Conservation (phyloP, 148 eudicot species). For the Silene uniflora region DNA sequence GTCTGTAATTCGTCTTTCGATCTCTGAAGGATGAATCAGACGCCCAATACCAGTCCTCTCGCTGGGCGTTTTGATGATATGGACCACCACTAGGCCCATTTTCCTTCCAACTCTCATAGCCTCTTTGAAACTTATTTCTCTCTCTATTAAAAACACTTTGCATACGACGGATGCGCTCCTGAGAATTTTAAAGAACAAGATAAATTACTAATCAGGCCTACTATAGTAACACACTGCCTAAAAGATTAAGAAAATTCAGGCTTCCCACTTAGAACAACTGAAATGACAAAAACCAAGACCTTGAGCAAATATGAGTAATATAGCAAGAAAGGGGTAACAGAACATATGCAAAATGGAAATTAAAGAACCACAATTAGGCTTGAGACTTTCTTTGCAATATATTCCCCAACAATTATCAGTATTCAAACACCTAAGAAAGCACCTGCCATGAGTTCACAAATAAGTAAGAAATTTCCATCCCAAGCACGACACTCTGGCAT, state of each 20-base stretch:
- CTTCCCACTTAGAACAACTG: not conserved
- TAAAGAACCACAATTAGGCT: not conserved
- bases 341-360: not conserved
- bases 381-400: not conserved
- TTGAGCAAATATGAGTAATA: not conserved
- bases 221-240: not conserved
- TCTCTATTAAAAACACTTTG: conserved; percentile 95
- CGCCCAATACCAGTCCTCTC: conserved; percentile 99
- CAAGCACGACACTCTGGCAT: not conserved
- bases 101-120: conserved; percentile 87
- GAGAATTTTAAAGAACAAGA: conserved; percentile 9
- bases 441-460: not conserved
- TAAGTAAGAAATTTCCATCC: not conserved
- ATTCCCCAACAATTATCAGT: not conserved
- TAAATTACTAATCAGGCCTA: not conserved
- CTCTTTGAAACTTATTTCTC: conserved; percentile 65
- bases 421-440: not conserved
- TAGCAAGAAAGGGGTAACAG: not conserved
- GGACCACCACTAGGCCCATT: conserved; percentile 48
- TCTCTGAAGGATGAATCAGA: conserved; percentile 64
- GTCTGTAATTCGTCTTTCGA: conserved; percentile 50
- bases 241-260: not conserved
- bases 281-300: conserved; percentile 4
- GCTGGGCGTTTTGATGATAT: conserved; percentile 83
- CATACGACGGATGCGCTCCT: conserved; percentile 99